Evolutionary conservation across 768 basidiomycete genomes (phyloP).

Genomic region (Mycena latifolia): DNA sequence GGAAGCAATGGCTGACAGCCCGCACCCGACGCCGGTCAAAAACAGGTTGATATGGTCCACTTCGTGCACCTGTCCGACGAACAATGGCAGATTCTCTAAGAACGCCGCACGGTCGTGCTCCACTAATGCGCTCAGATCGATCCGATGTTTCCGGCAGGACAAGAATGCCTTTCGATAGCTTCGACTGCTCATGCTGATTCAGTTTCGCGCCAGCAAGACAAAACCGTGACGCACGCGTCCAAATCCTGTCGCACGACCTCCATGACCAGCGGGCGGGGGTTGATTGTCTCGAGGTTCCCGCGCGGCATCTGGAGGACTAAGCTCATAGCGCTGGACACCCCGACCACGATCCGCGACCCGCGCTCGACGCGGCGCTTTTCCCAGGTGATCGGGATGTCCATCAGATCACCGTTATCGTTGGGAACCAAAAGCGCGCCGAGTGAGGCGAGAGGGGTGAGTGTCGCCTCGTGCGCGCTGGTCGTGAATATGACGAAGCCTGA

Average conservation of each 20-base stretch:
- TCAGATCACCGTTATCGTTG: constrained; percentile 43
- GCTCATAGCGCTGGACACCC: constrained; percentile 89
- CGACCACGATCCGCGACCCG: constrained; percentile 90
- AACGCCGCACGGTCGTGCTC: constrained; percentile 83
- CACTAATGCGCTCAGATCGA: constrained; percentile 91
- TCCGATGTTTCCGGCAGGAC: constrained; percentile 92
- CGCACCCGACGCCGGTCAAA: constrained; percentile 86
- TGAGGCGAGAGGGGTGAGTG: constrained; percentile 72
- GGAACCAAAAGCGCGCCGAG: constrained; percentile 40
- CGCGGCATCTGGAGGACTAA: constrained; percentile 97
- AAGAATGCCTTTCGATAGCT: constrained; percentile 90
- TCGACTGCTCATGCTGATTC: constrained; percentile 58
- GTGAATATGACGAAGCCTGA: constrained; percentile 89
- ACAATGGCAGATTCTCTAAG: constrained; percentile 67
- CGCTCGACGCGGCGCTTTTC: constrained; percentile 88
- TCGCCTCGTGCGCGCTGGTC: constrained; percentile 83
- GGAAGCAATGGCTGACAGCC: constrained; percentile 27
- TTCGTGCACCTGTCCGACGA: constrained; percentile 89
- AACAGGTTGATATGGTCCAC: constrained; percentile 95
- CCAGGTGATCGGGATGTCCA: constrained; percentile 54
- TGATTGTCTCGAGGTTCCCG: constrained; percentile 96
- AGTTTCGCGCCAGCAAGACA: neutral
- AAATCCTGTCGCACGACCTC: constrained; percentile 84
- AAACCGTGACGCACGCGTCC: constrained; percentile 64
- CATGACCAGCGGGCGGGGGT: constrained; percentile 92